Evolutionary conservation across 176 grass and related monocot genomes (phyloP), one percentile per base, ranked within the genome.

Genomic region (Aegilops sharonensis): DNA sequence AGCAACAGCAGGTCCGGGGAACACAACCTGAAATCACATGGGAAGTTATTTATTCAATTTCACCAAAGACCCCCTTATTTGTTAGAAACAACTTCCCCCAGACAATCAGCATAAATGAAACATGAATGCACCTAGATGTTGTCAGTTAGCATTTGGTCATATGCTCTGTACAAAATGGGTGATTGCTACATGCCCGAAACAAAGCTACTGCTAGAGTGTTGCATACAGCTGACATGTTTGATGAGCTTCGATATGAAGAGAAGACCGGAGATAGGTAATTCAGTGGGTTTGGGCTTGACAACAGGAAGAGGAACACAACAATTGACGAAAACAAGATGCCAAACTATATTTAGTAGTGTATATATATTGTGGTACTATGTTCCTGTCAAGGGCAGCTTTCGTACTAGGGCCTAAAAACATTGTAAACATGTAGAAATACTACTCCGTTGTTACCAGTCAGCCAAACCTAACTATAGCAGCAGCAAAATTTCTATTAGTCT

Each of bases 281-380:
- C 11, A 74, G 39, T 72, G 21, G 70, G 37, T 75, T 86, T 87
- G 66, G 79, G 80, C 68, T 79, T 62, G 43, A 78, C 31, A 62
- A 21, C 43, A 78, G 8, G 68, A 35, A 36, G 40, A 77, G 25
- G 14, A 50, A 62, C 20, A 66, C 65, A 75, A 24, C 83, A 78
- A 87, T 20, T 68, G 35, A 75, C 60, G 62, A 48, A 77, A 78
- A 69, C 78, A 87, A 14, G 68, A 80, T 79, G 17, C 5, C 24
- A 43, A 87, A 61, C 75, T 68, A 75, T 69, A 59, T 3, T 57
- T 59, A 59, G 54, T 59, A 59, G 52, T 18, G 2, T 31, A 31
- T 31, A 81, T 47, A 47, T 43, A 60, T 32, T 36, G 57, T 23
- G 50, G 66, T 66, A 75, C 36, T 39, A 74, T 8, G 59, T 74